phyloP scores from a whole-genome alignment of 1,284 basidiomycete genomes.

The Cryptococcus hybrid region DNA sequence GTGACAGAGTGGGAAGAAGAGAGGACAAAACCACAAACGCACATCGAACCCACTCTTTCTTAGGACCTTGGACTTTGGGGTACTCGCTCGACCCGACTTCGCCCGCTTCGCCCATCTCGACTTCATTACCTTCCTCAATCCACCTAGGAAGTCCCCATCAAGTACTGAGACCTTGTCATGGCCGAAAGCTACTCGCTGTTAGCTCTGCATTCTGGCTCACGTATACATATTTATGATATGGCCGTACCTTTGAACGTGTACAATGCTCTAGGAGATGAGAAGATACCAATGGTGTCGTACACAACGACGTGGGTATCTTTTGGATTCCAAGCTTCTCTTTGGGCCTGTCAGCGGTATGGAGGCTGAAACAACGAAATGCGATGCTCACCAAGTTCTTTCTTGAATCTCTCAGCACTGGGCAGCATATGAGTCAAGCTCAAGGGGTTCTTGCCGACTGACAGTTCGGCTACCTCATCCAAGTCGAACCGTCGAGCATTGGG shows the following conservation, averaged over 20 bases:
- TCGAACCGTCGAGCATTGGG: constrained; percentile 76
- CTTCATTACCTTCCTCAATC: constrained; percentile 65
- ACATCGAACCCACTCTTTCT: constrained; percentile 59
- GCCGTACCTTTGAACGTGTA: constrained; percentile 75
- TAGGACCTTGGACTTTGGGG: constrained; percentile 49
- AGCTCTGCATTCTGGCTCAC: too few relatives aligned
- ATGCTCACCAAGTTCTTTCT: constrained; percentile 69
- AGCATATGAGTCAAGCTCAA: constrained; percentile 92
- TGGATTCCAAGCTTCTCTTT: constrained; percentile 71
- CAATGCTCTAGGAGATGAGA: constrained; percentile 83
- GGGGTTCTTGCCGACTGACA: constrained; percentile 51
- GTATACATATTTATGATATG: not conserved
- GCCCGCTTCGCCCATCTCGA: constrained; percentile 55
- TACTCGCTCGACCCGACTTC: constrained; percentile 27
- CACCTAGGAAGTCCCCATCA: constrained; percentile 87
- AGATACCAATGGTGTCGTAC: constrained; percentile 84
- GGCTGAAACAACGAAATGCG: not conserved
- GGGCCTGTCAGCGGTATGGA: not conserved
- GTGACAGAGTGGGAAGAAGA: constrained; percentile 1
- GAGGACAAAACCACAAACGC: constrained; percentile 32
- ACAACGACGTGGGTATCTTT: constrained; percentile 78
- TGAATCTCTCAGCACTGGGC: constrained; percentile 71
- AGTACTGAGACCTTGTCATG: constrained; percentile 80
- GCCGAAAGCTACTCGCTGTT: constrained; percentile 60
- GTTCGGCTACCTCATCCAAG: constrained; percentile 63